These are phyloP conservation scores for Suillus discolor DNA, from an alignment of 768 basidiomycete genomes.

Conservation along the genomic window DNA sequence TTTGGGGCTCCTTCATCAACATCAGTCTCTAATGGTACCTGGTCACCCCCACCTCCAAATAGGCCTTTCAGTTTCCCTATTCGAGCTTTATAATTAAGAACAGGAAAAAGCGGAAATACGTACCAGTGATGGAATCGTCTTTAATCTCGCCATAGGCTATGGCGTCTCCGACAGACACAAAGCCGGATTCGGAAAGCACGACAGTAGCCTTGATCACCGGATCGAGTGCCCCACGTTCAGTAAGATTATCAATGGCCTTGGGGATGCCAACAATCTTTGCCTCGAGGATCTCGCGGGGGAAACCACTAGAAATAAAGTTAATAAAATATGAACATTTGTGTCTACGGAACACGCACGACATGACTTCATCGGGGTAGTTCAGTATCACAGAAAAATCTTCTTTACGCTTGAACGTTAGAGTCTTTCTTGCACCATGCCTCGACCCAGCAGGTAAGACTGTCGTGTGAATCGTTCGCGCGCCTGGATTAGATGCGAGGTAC, in stretches of 20 bases:
- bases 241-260: constrained; percentile 81
- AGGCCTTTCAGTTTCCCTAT: constrained; percentile 86
- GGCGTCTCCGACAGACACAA: constrained; percentile 80
- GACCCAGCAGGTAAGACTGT: constrained; percentile 78
- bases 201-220: constrained; percentile 88
- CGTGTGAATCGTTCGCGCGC: constrained; percentile 68
- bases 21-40: constrained; percentile 32
- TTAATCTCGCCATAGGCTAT: constrained; percentile 80
- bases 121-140: constrained; percentile 76
- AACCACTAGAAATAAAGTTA: constrained; percentile 46
- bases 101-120: constrained; percentile 16
- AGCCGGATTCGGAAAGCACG: constrained; percentile 82
- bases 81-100: constrained; percentile 17
- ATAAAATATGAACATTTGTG: constrained; percentile 7
- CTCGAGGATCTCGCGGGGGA: constrained; percentile 74
- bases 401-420: constrained; percentile 80
- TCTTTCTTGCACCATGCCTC: constrained; percentile 82
- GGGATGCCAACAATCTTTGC: constrained; percentile 72
- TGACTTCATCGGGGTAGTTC: constrained; percentile 67
- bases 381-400: constrained; percentile 82
- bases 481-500: constrained; percentile 64
- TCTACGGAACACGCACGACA: constrained; percentile 51
- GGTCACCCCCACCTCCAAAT: constrained; percentile 62
- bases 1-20: constrained; percentile 32
- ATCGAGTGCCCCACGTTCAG: constrained; percentile 76